Evolutionary conservation across 1,284 basidiomycete species (phyloP), one percentile per base, ranked within the genome.

Genomic region (Boletus hoseneyae): DNA sequence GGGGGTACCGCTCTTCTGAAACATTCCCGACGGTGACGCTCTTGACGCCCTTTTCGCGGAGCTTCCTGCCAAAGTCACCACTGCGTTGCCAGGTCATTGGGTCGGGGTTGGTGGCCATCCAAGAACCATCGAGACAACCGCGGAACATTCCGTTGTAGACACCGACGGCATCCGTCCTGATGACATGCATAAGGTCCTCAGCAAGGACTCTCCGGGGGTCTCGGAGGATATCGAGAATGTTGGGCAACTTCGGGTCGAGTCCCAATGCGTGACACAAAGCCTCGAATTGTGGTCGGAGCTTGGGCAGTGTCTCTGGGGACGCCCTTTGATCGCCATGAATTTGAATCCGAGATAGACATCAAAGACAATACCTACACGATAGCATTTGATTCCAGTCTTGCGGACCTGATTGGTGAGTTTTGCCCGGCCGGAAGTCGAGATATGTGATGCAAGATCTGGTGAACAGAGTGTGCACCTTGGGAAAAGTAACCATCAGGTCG

Each of bases 1-100:
- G 89, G 48, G 87, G 74, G 62, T 80, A 85, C 83, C 87, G 88
- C 67, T 89, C 87, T 86, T 30, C 29, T 12, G 73, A 72, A 36
- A 86, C 70, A 53, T 88, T 81, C 10, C 87, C 86, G 11, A 82
- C 64, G 42, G 86, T 68, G 47, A 90, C 68, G 58, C 74, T 79
- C 40, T 71, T 72, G 29, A 90, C 78, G 3, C 87, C 86, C 18
- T 78, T 80, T 19, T 71, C 74, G 33, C 60, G 66, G 12, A 90
- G 73, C 8, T 71, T 77, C 11, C 62, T 63, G 0, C 80, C 82
- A 46, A 89, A 71, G 4, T 66, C 73, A 8, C 83, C 83, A 1
- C 70, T 73, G 12, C 77, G 76, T 61, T 90, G 87, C 76, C 80
- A 87, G 27, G 70, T 70, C 79, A 89, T 84, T 4, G 79, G 73